Evolutionary conservation across 805 yeast genomes (phyloP).

Genomic region (Wickerhamiella sorbophila): DNA sequence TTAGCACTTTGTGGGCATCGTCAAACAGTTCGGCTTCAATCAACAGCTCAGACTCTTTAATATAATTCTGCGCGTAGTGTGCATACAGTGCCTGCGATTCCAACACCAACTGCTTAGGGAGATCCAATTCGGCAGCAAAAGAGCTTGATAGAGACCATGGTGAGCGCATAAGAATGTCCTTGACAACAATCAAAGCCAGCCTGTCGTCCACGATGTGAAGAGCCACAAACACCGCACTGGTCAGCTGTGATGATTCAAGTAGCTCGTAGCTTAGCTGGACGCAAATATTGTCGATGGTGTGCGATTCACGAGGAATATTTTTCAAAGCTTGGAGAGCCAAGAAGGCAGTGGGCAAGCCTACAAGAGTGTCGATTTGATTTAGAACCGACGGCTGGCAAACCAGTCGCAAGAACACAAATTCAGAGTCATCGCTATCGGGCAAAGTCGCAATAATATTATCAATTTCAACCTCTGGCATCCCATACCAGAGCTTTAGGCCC

Average conservation of each 20-base stretch:
- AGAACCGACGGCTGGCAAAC: slow-evolving; percentile 8
- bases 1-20: slow-evolving; percentile 49
- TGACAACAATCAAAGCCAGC: slow-evolving; percentile 21
- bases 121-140: slow-evolving; percentile 20
- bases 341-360: slow-evolving; percentile 12
- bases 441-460: slow-evolving; percentile 3
- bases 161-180: slow-evolving; percentile 2
- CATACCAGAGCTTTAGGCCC: slow-evolving; percentile 49
- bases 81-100: slow-evolving; percentile 49
- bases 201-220: slow-evolving; percentile 41
- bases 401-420: slow-evolving; percentile 13
- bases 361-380: slow-evolving; percentile 6
- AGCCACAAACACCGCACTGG: slow-evolving; percentile 49
- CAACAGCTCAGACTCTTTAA: slow-evolving; percentile 47
- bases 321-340: slow-evolving; percentile 14
- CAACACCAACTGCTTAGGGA: slow-evolving; percentile 30
- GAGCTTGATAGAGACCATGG: slow-evolving; percentile 18
- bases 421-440: slow-evolving; percentile 4
- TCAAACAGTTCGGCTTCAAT: slow-evolving; percentile 44
- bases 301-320: slow-evolving; percentile 1
- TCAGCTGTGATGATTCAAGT: slow-evolving; percentile 33
- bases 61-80: slow-evolving; percentile 35
- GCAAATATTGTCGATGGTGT: slow-evolving; percentile 10
- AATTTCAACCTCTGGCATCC: slow-evolving; percentile 19
- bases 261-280: slow-evolving; percentile 7